A percentile compares a stretch with the other conserved stretches of the same genome.
Conservation (phyloP, 352 stramenopile species). For the Phytophthora citricola region DNA sequence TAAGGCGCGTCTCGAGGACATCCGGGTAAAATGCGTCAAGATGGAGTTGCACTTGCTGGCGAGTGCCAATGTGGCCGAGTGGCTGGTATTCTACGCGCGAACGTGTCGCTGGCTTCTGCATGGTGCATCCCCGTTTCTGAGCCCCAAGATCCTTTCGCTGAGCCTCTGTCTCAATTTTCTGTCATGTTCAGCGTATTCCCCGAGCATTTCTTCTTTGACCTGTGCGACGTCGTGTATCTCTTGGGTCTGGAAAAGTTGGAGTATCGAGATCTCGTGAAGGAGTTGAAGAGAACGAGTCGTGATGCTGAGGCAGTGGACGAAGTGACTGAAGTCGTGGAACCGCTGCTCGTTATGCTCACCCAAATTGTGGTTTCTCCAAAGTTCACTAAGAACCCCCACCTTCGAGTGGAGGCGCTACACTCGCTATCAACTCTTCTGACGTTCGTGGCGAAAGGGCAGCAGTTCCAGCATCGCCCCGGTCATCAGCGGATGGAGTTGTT, state of each 20-base stretch:
- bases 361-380: slow-evolving; percentile 60
- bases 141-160: slow-evolving; percentile 50
- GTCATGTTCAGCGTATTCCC: slow-evolving; percentile 61
- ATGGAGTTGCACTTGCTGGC: slow-evolving; percentile 69
- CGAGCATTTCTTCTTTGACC: slow-evolving; percentile 79
- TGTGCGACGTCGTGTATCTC: slow-evolving; percentile 68
- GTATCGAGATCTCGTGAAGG: slow-evolving; percentile 37
- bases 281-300: slow-evolving; percentile 23
- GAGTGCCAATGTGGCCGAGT: slow-evolving; percentile 55
- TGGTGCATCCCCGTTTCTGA: slow-evolving; percentile 16
- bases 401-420: slow-evolving; percentile 70
- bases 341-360: slow-evolving; percentile 67
- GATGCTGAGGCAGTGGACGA: slow-evolving; percentile 17
- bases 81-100: slow-evolving; percentile 64
- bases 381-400: slow-evolving; percentile 74
- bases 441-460: slow-evolving; percentile 65
- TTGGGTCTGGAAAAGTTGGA: slow-evolving; percentile 53
- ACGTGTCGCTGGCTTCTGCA: slow-evolving; percentile 66
- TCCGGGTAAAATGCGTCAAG: slow-evolving; percentile 54
- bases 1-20: slow-evolving; percentile 59
- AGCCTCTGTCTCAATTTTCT: slow-evolving; percentile 54
- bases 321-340: slow-evolving; percentile 52
- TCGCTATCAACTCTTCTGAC: slow-evolving; percentile 61
- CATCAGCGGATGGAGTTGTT: slow-evolving; percentile 42
- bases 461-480: slow-evolving; percentile 27